Percentiles rank a stretch among this genome's conserved stretches.
These are phyloP conservation scores for Ophiosphaerella narmari DNA, from an alignment of 2,329 filamentous ascomycete species.

Conservation along the genomic window DNA sequence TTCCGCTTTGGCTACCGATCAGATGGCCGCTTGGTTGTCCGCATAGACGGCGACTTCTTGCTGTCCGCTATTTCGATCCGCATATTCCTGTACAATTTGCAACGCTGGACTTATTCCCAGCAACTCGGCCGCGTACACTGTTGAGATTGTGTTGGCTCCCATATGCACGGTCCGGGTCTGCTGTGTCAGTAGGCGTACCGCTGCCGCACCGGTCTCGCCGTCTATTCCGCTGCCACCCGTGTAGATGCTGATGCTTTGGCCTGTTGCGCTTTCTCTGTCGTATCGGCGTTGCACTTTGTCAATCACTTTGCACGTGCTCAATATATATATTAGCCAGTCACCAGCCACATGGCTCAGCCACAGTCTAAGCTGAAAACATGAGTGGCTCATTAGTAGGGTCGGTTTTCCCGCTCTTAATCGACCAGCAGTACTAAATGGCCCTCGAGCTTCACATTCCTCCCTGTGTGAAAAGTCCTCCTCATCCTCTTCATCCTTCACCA, in stretches of 20 bases:
- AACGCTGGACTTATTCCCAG: constrained; percentile 22
- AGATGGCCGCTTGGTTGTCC: constrained; percentile 22
- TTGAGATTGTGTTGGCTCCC: constrained; percentile 9
- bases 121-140: constrained; percentile 17
- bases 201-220: constrained; percentile 14
- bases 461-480: too few species aligned
- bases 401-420: too few species aligned
- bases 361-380: too few species aligned
- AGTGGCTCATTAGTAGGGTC: too few species aligned
- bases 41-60: constrained; percentile 17
- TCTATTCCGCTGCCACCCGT: constrained; percentile 25
- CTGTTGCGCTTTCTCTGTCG: too few species aligned
- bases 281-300: too few species aligned
- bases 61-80: constrained; percentile 5
- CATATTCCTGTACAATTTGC: constrained; percentile 18
- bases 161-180: constrained; percentile 16
- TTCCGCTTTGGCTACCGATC: constrained; percentile 15
- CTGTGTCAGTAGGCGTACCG: constrained; percentile 16
- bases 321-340: too few species aligned
- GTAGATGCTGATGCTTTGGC: constrained; percentile 31
- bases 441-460: too few species aligned
- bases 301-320: too few species aligned
- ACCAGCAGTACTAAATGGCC: too few species aligned
- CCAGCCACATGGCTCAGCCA: too few species aligned
- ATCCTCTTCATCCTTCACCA: too few species aligned